phyloP scores from a whole-genome alignment of 2,329 filamentous ascomycete genomes.

The Sarocladium kiliense region DNA sequence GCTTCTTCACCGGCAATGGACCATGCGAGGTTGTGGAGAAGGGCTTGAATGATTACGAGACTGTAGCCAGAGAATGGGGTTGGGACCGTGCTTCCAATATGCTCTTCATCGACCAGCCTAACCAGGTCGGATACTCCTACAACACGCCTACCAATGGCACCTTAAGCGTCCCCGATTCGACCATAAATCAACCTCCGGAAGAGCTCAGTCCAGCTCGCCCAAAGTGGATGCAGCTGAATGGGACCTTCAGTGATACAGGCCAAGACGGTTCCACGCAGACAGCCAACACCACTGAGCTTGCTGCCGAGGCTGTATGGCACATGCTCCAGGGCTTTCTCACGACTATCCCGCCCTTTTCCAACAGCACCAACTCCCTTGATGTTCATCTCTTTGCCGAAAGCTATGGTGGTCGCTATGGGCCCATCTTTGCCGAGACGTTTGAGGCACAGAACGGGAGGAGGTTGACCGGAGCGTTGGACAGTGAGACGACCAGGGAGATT shows the following conservation, averaged over 20 bases:
- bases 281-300: slow-evolving; percentile 26
- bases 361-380: slow-evolving; percentile 34
- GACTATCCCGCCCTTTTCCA: slow-evolving; percentile 44
- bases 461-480: slow-evolving; percentile 25
- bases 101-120: slow-evolving; percentile 60
- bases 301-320: slow-evolving; percentile 40
- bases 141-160: slow-evolving; percentile 46
- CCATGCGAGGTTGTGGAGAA: slow-evolving; percentile 46
- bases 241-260: slow-evolving; percentile 27
- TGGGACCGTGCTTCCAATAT: slow-evolving; percentile 56
- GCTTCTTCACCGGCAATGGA: slow-evolving; percentile 57
- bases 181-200: slow-evolving; percentile 18
- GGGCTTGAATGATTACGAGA: slow-evolving; percentile 44
- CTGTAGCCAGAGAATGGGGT: slow-evolving; percentile 55
- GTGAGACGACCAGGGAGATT: slow-evolving; percentile 28
- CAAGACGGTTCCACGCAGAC: not conserved
- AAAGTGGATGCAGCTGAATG: slow-evolving; percentile 47
- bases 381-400: slow-evolving; percentile 65
- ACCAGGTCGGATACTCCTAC: slow-evolving; percentile 65
- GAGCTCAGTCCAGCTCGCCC: slow-evolving; percentile 13
- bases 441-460: slow-evolving; percentile 52
- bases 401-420: slow-evolving; percentile 57
- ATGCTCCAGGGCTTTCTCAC: slow-evolving; percentile 57
- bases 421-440: slow-evolving; percentile 50
- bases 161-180: slow-evolving; percentile 11